Base-by-base conservation (phyloP, 2,329 filamentous ascomycete species). In the Fusarium udum region DNA sequence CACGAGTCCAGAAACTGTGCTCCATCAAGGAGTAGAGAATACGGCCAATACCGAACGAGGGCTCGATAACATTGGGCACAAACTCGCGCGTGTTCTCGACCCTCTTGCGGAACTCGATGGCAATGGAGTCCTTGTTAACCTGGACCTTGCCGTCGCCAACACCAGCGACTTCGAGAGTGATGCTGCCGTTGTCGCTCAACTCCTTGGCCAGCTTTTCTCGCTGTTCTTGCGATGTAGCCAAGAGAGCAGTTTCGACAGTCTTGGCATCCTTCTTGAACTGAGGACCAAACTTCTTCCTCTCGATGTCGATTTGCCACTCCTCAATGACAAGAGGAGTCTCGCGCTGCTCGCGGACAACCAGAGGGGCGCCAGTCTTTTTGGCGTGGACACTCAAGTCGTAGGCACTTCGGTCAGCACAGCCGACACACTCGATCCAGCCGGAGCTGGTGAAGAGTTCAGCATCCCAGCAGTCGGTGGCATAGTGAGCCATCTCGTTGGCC, bases 361-460 rank as follows among this genome's bases (percentile, higher is more conserved):
- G 88, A 46, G 95, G 91, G 20, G 93, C 91, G 67, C 94, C 95
- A 37, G 96, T 98, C 86, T 94, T 95, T 85, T 97, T 95, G 80
- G 92, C 92, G 84, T 98, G 96, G 15, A 98, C 95, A 40, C 90
- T 92, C 81, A 98, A 83, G 83, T 99, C 96, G 82, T 97, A 99
- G 26, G 96, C 96, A 81, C 93, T 97, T 78, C 96, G 91, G 82
- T 98, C 95, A 69, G 96, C 96, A 83, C 96, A 98, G 71, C 96
- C 96, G 79, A 98, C 95, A 82, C 95, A 98, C 86, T 99, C 96
- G 72, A 98, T 93, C 96, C 96, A 99, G 81, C 96, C 96, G 79
- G 95, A 95, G 70, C 93, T 95, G 65, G 94, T 98, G 72, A 93
- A 87, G 62, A 99, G 86, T 83, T 99, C 96, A 20, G 95, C 95